Evolutionary conservation across 805 yeast species (phyloP), one percentile per base, ranked within the genome.

Genomic region (Candida chauliodis): DNA sequence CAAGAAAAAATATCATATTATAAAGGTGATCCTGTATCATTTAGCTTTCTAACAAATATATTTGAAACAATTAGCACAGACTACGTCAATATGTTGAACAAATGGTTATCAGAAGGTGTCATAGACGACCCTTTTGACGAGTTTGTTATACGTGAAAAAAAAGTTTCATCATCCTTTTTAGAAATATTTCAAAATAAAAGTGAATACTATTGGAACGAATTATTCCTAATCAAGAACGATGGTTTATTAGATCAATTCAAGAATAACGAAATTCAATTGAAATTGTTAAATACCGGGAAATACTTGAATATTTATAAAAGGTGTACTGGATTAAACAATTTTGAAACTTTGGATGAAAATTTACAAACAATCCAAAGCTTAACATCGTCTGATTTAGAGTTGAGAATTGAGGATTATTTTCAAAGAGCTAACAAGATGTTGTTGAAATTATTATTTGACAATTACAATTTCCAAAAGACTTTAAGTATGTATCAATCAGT

Each of bases 201-300:
- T 44, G 87, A 83, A 44, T 73, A 78, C 35, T 75, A 79, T 47
- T 85, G 91, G 90, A 77, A 80, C 31, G 81, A 82, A 37, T 79
- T 86, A 43, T 93, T 76, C 55, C 73, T 84, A 5, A 69, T 89
- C 13, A 71, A 90, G 34, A 74, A 74, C 34, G 95, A 86, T 50
- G 95, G 91, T 0, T 51, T 89, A 25, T 78, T 91, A 4, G 71
- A 73, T 38, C 88, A 81, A 45, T 77, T 91, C 42, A 60, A 67
- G 5, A 59, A 68, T 26, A 66, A 63, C 18, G 74, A 69, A 2
- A 54, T 79, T 5, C 84, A 84, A 47, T 70, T 72, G 34, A 82
- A 83, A 56, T 71, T 91, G 0, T 63, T 91, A 17, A 66, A 79
- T 36, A 86, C 96, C 0, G 99, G 99, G 1, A 90, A 88, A 58